Evolutionary conservation across 352 stramenopile genomes (phyloP).

Genomic region (Saprolegnia parasitica): DNA sequence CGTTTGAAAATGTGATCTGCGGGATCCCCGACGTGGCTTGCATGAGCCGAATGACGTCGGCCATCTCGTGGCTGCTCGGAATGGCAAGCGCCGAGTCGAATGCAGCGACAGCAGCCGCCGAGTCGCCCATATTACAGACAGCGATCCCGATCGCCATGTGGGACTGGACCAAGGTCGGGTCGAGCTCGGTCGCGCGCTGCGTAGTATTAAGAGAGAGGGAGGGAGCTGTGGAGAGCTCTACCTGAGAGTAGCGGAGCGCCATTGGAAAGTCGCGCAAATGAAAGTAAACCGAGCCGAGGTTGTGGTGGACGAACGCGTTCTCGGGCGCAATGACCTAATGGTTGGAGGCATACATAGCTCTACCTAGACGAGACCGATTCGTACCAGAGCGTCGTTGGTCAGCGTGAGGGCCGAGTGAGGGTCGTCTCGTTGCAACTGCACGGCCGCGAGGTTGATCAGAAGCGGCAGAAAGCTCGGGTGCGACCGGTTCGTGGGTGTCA

Average conservation of each 20-base stretch:
- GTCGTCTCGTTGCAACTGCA: background rate
- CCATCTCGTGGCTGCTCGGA: background rate
- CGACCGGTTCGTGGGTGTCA: background rate
- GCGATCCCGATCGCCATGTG: background rate
- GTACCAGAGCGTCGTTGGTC: too few relatives aligned
- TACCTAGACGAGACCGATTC: too few relatives aligned
- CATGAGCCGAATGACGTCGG: slow-evolving; percentile 26
- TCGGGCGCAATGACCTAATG: background rate
- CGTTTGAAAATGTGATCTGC: slow-evolving; percentile 33
- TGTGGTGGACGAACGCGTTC: slow-evolving; percentile 9
- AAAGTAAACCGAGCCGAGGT: slow-evolving; percentile 11
- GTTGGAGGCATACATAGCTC: too few relatives aligned
- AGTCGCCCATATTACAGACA: background rate
- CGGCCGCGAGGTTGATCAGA: background rate
- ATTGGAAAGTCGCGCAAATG: background rate
- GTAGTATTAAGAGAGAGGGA: too few relatives aligned
- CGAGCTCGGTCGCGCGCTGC: background rate
- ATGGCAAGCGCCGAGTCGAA: background rate
- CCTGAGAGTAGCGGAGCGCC: slow-evolving; percentile 6
- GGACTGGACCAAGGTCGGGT: background rate
- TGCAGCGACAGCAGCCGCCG: background rate
- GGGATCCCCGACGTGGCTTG: slow-evolving; percentile 31
- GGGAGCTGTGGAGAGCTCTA: too few relatives aligned
- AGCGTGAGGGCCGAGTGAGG: too few relatives aligned
- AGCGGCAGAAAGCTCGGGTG: background rate